Base-by-base conservation (phyloP, 441 rosid genomes). In the Brassica hybrid region DNA sequence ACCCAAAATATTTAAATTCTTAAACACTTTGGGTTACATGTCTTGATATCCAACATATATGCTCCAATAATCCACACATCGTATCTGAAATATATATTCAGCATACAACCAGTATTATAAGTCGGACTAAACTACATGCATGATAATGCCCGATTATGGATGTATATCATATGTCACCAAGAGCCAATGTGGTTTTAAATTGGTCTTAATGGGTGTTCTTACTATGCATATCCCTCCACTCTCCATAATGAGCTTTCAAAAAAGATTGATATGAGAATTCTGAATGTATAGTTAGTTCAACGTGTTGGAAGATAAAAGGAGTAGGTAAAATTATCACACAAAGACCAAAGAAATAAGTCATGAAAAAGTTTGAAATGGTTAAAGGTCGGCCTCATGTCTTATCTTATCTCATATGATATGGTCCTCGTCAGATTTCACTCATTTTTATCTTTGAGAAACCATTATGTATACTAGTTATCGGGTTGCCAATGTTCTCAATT, bases 381-480 rank as follows among this genome's bases (percentile, higher is more conserved):
- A 70, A 54, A 63, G 66, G 75, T 76, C 71, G 16, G 71, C 59
- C 59, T 64, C 67, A 19, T 77, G 62, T 45, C 63, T 32, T 71
- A 36, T 71, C 76, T 57, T 41, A 32, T 77, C 68, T 45, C 43
- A 58, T 65, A 14, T 65, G 27, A 32, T 66, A 78, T 78, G 81
- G 77, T 67, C 81, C 77, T 78, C 74, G 81, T 78, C 81, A 78
- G 77, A 73, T 78, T 72, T 78, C 81, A 78, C 77, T 13, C 4
- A 30, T 18, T 19, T 71, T 48, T 43, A 0, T 21, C 12, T 30
- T 68, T 13, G 45, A 43, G 72, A 41, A 36, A 74, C 14, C n/a
- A 34, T 7, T 54, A 7, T 17, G 21, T 14, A 17, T 48, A 45
- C 13, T n/a, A 1, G 54, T 5, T 41, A 56, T 18, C 10, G 30